Conservation (phyloP, 2,329 filamentous ascomycete species). For the Colletotrichum phormii region DNA sequence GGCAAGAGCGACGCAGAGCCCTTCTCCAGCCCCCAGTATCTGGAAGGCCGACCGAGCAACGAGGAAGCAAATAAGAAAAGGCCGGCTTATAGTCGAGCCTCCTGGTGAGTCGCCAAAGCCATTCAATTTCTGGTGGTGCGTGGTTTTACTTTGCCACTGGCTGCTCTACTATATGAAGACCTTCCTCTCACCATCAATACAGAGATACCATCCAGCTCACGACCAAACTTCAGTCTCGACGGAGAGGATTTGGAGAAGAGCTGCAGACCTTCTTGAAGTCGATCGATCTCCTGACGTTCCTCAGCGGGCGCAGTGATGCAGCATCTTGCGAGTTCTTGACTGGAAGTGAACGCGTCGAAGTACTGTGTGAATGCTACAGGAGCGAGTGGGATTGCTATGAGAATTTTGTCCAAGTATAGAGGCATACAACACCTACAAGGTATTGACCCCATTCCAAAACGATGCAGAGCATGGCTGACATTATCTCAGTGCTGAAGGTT, state of each 20-base stretch:
- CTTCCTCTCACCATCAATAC: background rate
- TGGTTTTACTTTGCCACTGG: background rate
- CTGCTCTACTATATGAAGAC: background rate
- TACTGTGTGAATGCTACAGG: background rate
- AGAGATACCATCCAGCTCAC: background rate
- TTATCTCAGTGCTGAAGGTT: background rate
- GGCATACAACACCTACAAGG: background rate
- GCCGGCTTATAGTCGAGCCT: background rate
- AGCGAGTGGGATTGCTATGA: background rate
- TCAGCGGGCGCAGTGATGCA: background rate
- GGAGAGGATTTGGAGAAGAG: background rate
- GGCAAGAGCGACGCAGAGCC: background rate
- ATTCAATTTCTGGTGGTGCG: conserved; percentile 13
- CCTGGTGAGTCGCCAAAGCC: conserved; percentile 4
- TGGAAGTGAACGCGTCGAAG: background rate
- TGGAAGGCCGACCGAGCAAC: background rate
- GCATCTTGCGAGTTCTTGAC: background rate
- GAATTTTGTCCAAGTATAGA: background rate
- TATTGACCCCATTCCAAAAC: background rate
- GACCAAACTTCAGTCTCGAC: no score
- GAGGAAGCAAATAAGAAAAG: background rate
- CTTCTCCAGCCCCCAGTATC: background rate
- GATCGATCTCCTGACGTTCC: background rate
- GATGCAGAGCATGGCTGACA: background rate
- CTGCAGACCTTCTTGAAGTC: background rate